Evolutionary conservation across 768 basidiomycete genomes (phyloP), one percentile per base, ranked within the genome.

Genomic region (Phlebiopsis flavidoalba): DNA sequence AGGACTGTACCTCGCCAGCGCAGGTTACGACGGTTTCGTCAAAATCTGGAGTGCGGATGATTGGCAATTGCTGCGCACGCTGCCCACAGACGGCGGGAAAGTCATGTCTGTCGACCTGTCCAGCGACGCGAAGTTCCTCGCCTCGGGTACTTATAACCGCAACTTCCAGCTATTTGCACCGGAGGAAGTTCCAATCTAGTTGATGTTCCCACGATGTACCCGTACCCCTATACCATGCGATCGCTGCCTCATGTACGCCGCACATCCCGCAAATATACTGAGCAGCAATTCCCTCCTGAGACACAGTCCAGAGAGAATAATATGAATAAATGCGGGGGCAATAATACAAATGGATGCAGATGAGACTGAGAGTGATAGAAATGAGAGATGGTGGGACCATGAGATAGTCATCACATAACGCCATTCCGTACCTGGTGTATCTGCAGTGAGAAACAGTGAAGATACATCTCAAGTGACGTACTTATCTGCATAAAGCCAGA

Each of bases 11-110:
- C 86, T 99, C 60, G 95, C 91, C 3, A 93, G 92, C 65, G 79
- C 92, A 3, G 95, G 97, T 3, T 98, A 98, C 72, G 97, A 99
- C 70, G 93, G 94, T 5, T 84, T 89, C 60, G 92, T 99, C 70
- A 95, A 97, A 72, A 69, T 99, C 58, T 99, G 97, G 97, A 92
- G 89, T 68, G 92, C 95, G 51, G 97, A 98, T 71, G 97, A 99
- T 69, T 99, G 97, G 97, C 94, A 93, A 67, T 76, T 95, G 48
- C 80, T 97, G 55, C 83, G 88, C 63, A 90, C 90, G 48, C 79
- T 99, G 60, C 86, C 93, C 55, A 95, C 94, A 21, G 96, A 98
- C 70, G 88, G 90, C 26, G 94, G 95, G n/a, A 98, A 98, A 74
- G 95, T 98, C 62, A 99, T 98, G 97, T 93, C 91, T 7, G 95